Base-by-base conservation (phyloP, 257 asterid species). In the Plectranthus barbatus region DNA sequence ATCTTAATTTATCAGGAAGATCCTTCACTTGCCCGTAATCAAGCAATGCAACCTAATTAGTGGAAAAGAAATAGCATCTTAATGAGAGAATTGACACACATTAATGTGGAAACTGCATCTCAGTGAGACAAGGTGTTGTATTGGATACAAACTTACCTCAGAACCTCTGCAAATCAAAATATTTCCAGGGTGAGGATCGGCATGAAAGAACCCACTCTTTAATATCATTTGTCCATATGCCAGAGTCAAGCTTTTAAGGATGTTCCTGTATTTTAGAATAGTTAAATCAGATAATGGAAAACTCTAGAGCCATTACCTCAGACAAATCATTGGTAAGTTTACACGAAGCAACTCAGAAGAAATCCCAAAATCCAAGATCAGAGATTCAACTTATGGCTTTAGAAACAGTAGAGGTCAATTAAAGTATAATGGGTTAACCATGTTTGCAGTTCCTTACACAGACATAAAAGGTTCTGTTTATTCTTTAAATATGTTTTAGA, bases 1-100 rank as follows among this genome's bases (percentile, higher is more conserved):
- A 87, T 85, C 97, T 82, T 77, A 93, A 70, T 69, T 68, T 61
- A 46, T 93, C 88, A 61, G 97, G 99, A 50, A 93, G 95, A 77
- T 87, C 95, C 92, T 93, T 93, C 81, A 93, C 99, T 93, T 93
- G 99, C 69, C 99, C 99, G 5, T 90, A 93, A 74, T 93, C 99
- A 59, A 93, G 95, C 81, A 93, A 81, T 2, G 97, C 96, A 70
- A 90, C 99, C 99, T 93, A 72, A 64, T 55, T 45, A 42, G 48
- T 50, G 19, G 64, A 65, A 58, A 50, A 49, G 3, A 36, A 47
- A 6, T 4, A 24, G 36, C 29, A 60, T 18, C n/a, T 37, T 60
- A 20, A 15, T 29, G 26, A 50, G 66, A 47, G 42, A 23, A 19
- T 42, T 45, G 46, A 55, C 4, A 55, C 9, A n/a, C 1, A 48